Evolutionary conservation across 2,329 filamentous ascomycete species (phyloP).

Genomic region (Kalaharituber pfeilii): DNA sequence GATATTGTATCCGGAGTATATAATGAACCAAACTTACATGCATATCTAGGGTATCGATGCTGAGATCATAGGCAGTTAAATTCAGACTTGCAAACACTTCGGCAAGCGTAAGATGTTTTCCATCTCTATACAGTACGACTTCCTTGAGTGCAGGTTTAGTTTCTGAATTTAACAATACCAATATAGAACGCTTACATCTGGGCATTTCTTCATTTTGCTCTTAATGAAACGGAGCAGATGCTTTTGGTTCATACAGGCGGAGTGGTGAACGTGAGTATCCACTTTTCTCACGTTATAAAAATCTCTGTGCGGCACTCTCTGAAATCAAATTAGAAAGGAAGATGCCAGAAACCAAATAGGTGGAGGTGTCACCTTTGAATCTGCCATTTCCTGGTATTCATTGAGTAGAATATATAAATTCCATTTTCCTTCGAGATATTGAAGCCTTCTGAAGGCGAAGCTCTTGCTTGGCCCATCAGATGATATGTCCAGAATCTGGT

Average conservation of each 20-base stretch:
- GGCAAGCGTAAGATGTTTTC: constrained; percentile 71
- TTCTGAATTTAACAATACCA: background rate
- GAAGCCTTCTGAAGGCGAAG: constrained; percentile 83
- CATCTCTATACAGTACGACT: constrained; percentile 79
- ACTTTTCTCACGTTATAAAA: constrained; percentile 99
- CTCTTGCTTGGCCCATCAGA: constrained; percentile 94
- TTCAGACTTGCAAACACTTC: constrained; percentile 98
- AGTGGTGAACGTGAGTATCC: constrained; percentile 97
- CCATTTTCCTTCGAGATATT: constrained; percentile 94
- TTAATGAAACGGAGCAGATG: constrained; percentile 97
- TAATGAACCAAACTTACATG: constrained; percentile 63
- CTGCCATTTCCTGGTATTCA: constrained; percentile 93
- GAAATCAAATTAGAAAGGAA: background rate
- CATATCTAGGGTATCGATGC: constrained; percentile 98
- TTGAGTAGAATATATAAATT: constrained; percentile 86
- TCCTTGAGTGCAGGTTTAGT: constrained; percentile 33
- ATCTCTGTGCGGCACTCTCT: constrained; percentile 83
- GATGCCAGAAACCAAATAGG: too few relatives aligned
- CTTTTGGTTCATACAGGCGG: constrained; percentile 99
- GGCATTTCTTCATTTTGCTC: constrained; percentile 98
- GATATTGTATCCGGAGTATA: too few relatives aligned
- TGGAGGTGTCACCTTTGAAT: constrained; percentile 52
- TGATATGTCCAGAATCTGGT: constrained; percentile 70
- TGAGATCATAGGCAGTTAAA: constrained; percentile 88
- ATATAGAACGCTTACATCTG: constrained; percentile 38